Conservation (phyloP, 2,329 filamentous ascomycete genomes). For the Monilinia aucupariae region DNA sequence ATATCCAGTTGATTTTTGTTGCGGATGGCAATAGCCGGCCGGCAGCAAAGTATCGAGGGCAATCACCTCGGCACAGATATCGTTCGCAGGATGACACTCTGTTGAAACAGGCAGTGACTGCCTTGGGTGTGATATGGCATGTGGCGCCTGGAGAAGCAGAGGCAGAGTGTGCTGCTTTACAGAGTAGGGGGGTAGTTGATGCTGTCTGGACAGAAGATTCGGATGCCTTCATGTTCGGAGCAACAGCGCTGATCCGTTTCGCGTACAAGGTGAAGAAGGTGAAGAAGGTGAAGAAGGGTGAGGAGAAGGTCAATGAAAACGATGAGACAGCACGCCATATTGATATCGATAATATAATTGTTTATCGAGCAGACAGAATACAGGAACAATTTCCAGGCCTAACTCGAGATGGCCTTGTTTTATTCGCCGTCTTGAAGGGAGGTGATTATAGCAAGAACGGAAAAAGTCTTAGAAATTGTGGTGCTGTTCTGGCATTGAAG, state of each 20-base stretch:
- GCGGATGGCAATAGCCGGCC: constrained; percentile 78
- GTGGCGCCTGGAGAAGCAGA: constrained; percentile 90
- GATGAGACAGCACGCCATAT: constrained; percentile 61
- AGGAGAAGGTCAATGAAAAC: constrained; percentile 48
- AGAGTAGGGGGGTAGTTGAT: constrained; percentile 74
- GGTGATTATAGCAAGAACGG: constrained; percentile 79
- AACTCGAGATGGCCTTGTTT: constrained; percentile 78
- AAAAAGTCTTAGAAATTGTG: constrained; percentile 71
- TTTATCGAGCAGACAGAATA: constrained; percentile 62
- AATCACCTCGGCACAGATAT: neutral
- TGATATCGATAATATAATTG: constrained; percentile 56
- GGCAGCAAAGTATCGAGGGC: constrained; percentile 42
- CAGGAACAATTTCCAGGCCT: constrained; percentile 47
- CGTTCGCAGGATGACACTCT: constrained; percentile 17
- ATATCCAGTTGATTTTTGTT: constrained; percentile 77
- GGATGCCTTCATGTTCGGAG: constrained; percentile 94
- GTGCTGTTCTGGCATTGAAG: constrained; percentile 77
- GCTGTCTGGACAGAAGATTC: constrained; percentile 92
- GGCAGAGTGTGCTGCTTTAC: constrained; percentile 83
- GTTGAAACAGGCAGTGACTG: constrained; percentile 51
- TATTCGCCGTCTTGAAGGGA: constrained; percentile 87
- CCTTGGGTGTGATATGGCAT: constrained; percentile 78
- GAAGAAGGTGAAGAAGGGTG: neutral
- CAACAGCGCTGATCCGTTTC: constrained; percentile 66
- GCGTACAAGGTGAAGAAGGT: constrained; percentile 52